Conservation (phyloP, 257 asterid species). For the Ehretia macrophylla region DNA sequence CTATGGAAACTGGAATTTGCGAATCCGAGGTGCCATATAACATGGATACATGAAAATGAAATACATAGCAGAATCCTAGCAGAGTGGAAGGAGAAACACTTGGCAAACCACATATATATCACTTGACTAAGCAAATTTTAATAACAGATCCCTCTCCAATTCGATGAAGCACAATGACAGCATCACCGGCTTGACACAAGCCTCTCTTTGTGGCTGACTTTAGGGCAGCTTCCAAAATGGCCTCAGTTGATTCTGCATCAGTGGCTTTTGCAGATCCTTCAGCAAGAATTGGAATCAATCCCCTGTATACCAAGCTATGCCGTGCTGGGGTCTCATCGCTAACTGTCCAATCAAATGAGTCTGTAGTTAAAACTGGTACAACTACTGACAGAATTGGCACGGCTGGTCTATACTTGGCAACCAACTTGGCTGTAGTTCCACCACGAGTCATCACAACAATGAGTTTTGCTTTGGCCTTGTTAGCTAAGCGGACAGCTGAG, state of each 20-base stretch:
- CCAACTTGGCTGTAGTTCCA: constrained; percentile 76
- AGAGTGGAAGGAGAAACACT: too few species aligned
- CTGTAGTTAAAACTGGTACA: constrained; percentile 64
- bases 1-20: too few species aligned
- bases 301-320: constrained; percentile 79
- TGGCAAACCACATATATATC: neutral
- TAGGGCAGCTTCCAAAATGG: constrained; percentile 57
- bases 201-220: constrained; percentile 46
- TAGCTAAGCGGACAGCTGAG: constrained; percentile 72
- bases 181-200: constrained; percentile 68
- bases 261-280: constrained; percentile 83
- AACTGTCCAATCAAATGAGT: constrained; percentile 67
- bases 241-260: constrained; percentile 75
- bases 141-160: constrained; percentile 70
- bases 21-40: too few species aligned
- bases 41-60: too few species aligned
- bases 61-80: too few species aligned
- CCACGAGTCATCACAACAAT: constrained; percentile 86
- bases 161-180: constrained; percentile 75
- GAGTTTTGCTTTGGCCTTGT: constrained; percentile 66
- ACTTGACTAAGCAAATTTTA: constrained; percentile 70
- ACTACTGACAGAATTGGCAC: constrained; percentile 83
- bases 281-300: constrained; percentile 71
- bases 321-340: constrained; percentile 78
- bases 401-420: constrained; percentile 79